A percentile compares a stretch with the other conserved stretches of the same genome.
phyloP scores from a whole-genome alignment of 1,284 basidiomycete species.

The Apiotrichum veenhuisii region DNA sequence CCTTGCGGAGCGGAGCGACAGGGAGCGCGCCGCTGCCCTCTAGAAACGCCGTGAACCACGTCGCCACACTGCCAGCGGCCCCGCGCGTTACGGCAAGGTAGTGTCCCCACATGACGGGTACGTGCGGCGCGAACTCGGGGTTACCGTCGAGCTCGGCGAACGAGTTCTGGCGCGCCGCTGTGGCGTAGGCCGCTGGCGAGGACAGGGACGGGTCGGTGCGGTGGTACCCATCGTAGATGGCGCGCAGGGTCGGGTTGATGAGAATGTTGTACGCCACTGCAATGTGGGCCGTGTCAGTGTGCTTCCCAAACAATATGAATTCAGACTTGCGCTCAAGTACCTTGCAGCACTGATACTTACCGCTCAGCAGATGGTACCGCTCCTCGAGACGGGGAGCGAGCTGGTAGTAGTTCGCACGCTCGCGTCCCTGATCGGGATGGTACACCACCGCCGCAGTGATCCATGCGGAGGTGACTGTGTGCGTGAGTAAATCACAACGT shows the following conservation, averaged over 20 bases:
- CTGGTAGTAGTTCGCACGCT: background rate
- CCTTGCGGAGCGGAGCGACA: background rate
- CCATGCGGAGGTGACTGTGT: background rate
- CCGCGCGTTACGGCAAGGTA: background rate
- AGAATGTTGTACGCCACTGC: conserved; percentile 4
- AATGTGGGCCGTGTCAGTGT: background rate
- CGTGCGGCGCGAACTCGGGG: background rate
- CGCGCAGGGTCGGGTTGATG: background rate
- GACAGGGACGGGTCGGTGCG: background rate
- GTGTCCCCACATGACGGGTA: background rate
- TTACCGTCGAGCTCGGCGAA: background rate
- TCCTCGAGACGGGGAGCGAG: background rate
- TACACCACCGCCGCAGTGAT: background rate
- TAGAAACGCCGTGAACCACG: background rate
- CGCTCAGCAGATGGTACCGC: background rate
- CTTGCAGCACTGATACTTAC: no score
- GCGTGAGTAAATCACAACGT: background rate
- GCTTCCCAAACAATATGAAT: no score
- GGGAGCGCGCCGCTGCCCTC: background rate
- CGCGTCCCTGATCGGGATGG: background rate
- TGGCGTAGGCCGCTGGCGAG: background rate
- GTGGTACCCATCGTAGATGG: background rate
- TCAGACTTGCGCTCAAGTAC: no score
- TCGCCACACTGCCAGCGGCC: background rate
- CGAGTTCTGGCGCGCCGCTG: background rate